Conservation (phyloP, 1,284 basidiomycete genomes). For the Tylopilus sp. region DNA sequence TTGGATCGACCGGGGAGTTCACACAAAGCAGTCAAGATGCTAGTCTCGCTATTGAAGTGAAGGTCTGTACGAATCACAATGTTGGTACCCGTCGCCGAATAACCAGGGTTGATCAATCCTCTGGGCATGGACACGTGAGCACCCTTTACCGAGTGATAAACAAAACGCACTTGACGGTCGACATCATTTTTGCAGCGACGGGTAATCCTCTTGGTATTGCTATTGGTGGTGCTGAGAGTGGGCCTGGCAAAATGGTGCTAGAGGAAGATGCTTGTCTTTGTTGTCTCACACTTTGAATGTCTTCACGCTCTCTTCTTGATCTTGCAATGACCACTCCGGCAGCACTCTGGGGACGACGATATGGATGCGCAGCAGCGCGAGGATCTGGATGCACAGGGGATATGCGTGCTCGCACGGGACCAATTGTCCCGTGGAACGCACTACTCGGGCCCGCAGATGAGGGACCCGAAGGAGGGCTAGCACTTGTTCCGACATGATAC, state of each 20-base stretch:
- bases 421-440: conserved; percentile 13
- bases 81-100: conserved; percentile 14
- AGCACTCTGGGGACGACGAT: conserved; percentile 36
- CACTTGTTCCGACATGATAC: conserved; percentile 31
- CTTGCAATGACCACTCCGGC: conserved; percentile 23
- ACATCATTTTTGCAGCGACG: conserved; percentile 4
- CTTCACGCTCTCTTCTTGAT: conserved; percentile 28
- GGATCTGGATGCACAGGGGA: conserved; percentile 29
- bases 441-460: conserved; percentile 29
- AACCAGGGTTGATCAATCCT: conserved; percentile 22
- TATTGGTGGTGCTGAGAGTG: neutral
- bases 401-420: conserved; percentile 27
- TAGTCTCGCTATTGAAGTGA: conserved; percentile 48
- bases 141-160: neutral
- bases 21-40: conserved; percentile 53
- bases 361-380: conserved; percentile 31
- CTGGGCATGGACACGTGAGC: conserved; percentile 15
- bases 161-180: conserved; percentile 26
- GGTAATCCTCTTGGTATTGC: conserved; percentile 7
- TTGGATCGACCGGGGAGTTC: conserved; percentile 64
- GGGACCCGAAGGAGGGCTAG: conserved; percentile 30
- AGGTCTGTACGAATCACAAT: conserved; percentile 51
- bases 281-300: conserved; percentile 31
- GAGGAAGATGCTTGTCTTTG: conserved; percentile 19
- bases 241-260: conserved; percentile 8